Percentiles rank a stretch among this genome's conserved stretches.
Evolutionary conservation across 2,329 filamentous ascomycete species (phyloP).

Genomic region (Gnomoniopsis smithogilvyi): DNA sequence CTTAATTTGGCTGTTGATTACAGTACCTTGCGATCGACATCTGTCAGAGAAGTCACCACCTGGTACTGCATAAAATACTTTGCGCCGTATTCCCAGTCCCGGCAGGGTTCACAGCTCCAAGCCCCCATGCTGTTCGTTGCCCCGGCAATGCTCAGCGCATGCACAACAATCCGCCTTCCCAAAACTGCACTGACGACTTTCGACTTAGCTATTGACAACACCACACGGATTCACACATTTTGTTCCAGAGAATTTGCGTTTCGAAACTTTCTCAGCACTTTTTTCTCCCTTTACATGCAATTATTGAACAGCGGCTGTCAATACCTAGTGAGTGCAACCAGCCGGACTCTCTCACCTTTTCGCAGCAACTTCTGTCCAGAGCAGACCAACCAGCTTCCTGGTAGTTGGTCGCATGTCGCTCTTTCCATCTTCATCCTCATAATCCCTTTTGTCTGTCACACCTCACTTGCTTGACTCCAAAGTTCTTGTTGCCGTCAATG

Average conservation of each 20-base stretch:
- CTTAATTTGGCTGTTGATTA: neutral
- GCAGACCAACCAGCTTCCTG: no score
- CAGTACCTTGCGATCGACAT: neutral
- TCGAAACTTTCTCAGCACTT: neutral
- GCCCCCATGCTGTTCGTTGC: constrained; percentile 6
- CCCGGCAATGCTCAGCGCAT: neutral
- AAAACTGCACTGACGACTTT: constrained; percentile 7
- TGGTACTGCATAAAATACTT: neutral
- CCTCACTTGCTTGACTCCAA: neutral
- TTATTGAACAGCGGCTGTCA: neutral
- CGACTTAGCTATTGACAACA: neutral
- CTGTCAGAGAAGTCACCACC: no score
- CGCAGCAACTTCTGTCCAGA: no score
- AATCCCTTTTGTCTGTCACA: neutral
- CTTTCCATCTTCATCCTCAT: neutral
- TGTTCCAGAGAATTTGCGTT: neutral
- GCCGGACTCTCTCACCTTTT: neutral
- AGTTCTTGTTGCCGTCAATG: neutral
- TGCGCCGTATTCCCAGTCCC: neutral
- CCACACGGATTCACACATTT: neutral
- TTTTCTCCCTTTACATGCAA: constrained; percentile 10
- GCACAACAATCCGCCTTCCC: constrained; percentile 13
- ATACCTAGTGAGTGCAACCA: constrained; percentile 4
- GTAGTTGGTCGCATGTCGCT: neutral
- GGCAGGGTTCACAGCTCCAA: neutral